phyloP scores from a whole-genome alignment of 495 filamentous ascomycete genomes.

The Neurospora sp. region DNA sequence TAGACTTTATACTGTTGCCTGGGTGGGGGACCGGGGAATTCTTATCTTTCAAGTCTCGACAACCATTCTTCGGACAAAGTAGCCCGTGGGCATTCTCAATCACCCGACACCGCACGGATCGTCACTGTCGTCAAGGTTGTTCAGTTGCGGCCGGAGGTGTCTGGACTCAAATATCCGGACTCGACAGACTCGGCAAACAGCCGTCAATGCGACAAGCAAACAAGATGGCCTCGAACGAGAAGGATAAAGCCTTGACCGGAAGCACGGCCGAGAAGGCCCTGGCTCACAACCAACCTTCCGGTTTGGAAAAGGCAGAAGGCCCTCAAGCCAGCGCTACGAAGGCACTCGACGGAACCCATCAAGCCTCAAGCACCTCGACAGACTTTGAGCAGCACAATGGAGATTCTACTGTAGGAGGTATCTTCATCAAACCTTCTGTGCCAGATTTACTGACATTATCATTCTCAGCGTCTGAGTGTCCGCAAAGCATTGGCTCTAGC shows the following conservation, averaged over 20 bases:
- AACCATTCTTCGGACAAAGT: not conserved
- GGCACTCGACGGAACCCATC: not conserved
- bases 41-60: not conserved
- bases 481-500: constrained; percentile 11
- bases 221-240: not conserved
- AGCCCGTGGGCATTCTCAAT: not conserved
- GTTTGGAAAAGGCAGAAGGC: not conserved
- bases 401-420: not conserved
- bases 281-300: not conserved
- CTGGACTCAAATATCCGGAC: not conserved
- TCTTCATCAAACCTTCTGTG: not conserved
- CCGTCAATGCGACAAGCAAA: not conserved
- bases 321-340: not conserved
- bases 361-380: not conserved
- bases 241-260: not conserved
- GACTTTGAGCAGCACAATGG: not conserved
- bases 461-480: not conserved
- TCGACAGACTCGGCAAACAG: not conserved
- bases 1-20: not conserved
- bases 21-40: not conserved
- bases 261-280: not conserved
- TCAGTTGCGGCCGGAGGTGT: not conserved
- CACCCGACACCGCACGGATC: not conserved
- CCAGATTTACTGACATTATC: not conserved
- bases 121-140: not conserved